Conservation (phyloP, 163 green algal genomes). For the Scenedesmus sp. region DNA sequence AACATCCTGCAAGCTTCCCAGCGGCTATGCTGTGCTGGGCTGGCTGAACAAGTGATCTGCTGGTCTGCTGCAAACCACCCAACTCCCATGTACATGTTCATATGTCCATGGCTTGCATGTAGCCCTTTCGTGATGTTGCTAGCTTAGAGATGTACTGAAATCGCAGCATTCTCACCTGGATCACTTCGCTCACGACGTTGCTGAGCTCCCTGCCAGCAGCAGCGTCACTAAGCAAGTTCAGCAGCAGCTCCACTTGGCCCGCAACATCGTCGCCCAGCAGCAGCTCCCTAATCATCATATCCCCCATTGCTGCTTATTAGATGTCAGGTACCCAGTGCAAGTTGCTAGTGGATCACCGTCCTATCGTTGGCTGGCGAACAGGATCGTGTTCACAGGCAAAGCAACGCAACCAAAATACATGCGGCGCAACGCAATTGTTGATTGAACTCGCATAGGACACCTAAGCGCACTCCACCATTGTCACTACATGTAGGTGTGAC, state of each 20-base stretch:
- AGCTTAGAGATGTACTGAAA: background rate
- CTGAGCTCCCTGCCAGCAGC: conserved; percentile 52
- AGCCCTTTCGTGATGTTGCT: background rate
- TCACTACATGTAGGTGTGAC: background rate
- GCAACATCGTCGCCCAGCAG: conserved; percentile 52
- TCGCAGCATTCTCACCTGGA: conserved; percentile 41
- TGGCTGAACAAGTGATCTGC: background rate
- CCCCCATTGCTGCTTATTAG: background rate
- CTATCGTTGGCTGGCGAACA: background rate
- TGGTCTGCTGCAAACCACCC: conserved; percentile 8
- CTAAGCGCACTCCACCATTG: background rate
- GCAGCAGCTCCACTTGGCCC: conserved; percentile 45
- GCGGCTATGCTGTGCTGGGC: background rate
- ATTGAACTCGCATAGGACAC: no score
- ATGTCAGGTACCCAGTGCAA: background rate
- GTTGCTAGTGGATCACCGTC: background rate
- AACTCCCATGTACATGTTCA: background rate
- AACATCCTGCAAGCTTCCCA: background rate
- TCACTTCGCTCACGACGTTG: conserved; percentile 53
- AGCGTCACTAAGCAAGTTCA: conserved; percentile 59
- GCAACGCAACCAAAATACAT: no score
- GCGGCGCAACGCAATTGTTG: no score
- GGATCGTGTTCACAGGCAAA: no score
- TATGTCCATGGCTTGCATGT: background rate
- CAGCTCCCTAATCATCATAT: conserved; percentile 45